Conservation (phyloP, 192 early-diverging fungal species). For the Ambispora gerdemannii region DNA sequence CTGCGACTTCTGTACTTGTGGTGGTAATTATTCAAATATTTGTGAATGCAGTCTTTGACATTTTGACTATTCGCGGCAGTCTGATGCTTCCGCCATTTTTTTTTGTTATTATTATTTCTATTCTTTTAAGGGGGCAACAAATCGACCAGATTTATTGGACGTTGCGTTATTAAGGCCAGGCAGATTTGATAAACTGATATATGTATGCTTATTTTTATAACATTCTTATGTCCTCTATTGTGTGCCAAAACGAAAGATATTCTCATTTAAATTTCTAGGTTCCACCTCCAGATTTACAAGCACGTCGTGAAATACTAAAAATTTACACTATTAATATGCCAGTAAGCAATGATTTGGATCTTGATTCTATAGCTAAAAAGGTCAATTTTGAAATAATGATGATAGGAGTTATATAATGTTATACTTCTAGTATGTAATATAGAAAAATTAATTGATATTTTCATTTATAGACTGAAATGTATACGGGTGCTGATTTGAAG, state of each 20-base stretch:
- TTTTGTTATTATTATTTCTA: neutral
- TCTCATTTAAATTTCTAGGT: slow-evolving; percentile 33
- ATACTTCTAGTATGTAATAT: neutral
- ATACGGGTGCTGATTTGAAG: slow-evolving; percentile 52
- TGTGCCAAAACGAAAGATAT: neutral
- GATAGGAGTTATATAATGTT: neutral
- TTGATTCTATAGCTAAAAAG: slow-evolving; percentile 44
- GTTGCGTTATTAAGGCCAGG: slow-evolving; percentile 81
- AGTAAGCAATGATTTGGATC: slow-evolving; percentile 46
- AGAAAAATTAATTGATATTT: neutral
- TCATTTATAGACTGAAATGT: slow-evolving; percentile 50
- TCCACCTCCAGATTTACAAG: slow-evolving; percentile 50
- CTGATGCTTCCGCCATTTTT: slow-evolving; percentile 19
- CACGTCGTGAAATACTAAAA: slow-evolving; percentile 46
- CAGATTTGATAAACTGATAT: slow-evolving; percentile 77
- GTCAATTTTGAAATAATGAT: slow-evolving; percentile 34
- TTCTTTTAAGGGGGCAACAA: slow-evolving; percentile 70
- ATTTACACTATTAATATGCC: slow-evolving; percentile 54
- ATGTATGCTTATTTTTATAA: slow-evolving; percentile 47
- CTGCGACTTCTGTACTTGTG: slow-evolving; percentile 66
- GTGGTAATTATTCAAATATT: too few species aligned
- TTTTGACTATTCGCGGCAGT: too few species aligned
- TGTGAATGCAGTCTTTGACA: too few species aligned
- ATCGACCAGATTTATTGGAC: slow-evolving; percentile 84
- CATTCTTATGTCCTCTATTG: neutral